Percentiles rank a stretch among this genome's conserved stretches.
phyloP scores from a whole-genome alignment of 1,284 basidiomycete species.

The Gomphus sp. region DNA sequence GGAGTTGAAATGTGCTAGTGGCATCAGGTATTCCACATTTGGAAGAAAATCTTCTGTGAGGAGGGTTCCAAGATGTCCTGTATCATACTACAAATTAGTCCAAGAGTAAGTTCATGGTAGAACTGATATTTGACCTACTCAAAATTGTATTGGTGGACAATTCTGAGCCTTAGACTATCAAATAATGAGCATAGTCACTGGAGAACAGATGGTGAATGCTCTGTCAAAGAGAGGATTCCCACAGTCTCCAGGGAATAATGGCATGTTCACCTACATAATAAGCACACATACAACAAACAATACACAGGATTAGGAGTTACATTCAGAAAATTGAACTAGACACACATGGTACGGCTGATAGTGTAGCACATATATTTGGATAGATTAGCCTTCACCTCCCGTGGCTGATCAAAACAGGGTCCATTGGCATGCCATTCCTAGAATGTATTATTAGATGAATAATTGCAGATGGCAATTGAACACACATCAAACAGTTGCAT shows the following conservation, averaged over 20 bases:
- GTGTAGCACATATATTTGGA: background rate
- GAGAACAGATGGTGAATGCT: no score
- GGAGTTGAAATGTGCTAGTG: constrained; percentile 37
- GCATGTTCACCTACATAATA: no score
- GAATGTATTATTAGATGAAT: background rate
- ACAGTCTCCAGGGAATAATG: no score
- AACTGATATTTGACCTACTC: background rate
- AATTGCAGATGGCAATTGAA: no score
- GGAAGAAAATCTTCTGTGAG: constrained; percentile 65
- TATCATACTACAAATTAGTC: constrained; percentile 33
- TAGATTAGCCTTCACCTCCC: constrained; percentile 40
- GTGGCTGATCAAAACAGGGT: constrained; percentile 55
- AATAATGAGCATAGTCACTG: no score
- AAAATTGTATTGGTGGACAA: no score
- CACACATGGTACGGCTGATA: background rate
- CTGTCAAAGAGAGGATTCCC: no score
- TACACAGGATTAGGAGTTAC: no score
- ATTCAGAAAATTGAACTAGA: background rate
- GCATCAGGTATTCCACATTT: constrained; percentile 32
- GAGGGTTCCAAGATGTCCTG: constrained; percentile 73
- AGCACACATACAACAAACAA: no score
- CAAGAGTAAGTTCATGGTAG: constrained; percentile 17
- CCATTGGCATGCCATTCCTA: constrained; percentile 40
- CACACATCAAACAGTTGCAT: no score
- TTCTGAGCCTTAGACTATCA: no score